Conservation (phyloP, 2,329 filamentous ascomycete species). For the Colletotrichum sidae region DNA sequence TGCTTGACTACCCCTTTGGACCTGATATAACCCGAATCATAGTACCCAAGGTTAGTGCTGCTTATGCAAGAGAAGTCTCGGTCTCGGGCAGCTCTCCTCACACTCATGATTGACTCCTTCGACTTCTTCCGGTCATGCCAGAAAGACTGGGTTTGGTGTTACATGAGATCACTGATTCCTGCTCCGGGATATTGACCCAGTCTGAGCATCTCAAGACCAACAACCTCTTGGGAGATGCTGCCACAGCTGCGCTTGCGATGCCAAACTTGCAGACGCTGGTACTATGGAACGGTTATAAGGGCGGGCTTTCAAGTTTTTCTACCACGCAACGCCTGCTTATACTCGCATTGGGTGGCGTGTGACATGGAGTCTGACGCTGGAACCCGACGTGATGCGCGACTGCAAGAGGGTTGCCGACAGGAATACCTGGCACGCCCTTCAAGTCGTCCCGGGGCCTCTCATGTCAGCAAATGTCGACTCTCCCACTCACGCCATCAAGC, state of each 20-base stretch:
- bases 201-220: slow-evolving; percentile 38
- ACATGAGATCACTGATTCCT: slow-evolving; percentile 47
- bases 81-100: slow-evolving; percentile 44
- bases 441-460: not conserved
- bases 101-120: slow-evolving; percentile 45
- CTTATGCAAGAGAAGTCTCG: slow-evolving; percentile 44
- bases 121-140: slow-evolving; percentile 44
- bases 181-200: slow-evolving; percentile 45
- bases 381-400: not conserved
- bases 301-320: slow-evolving; percentile 48
- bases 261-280: slow-evolving; percentile 46
- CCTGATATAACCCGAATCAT: not conserved
- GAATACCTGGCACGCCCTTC: not conserved
- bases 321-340: slow-evolving; percentile 25
- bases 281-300: slow-evolving; percentile 48
- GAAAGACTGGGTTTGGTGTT: slow-evolving; percentile 43
- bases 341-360: slow-evolving; percentile 18
- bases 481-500: slow-evolving; percentile 12
- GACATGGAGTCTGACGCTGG: slow-evolving; percentile 4
- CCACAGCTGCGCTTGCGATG: slow-evolving; percentile 43
- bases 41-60: slow-evolving; percentile 24
- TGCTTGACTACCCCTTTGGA: too few species aligned
- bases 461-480: slow-evolving; percentile 10
- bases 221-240: slow-evolving; percentile 42
- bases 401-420: not conserved